Evolutionary conservation across 345 rosid species (phyloP), one percentile per base, ranked within the genome.

Genomic region (Lepidium aucheri): DNA sequence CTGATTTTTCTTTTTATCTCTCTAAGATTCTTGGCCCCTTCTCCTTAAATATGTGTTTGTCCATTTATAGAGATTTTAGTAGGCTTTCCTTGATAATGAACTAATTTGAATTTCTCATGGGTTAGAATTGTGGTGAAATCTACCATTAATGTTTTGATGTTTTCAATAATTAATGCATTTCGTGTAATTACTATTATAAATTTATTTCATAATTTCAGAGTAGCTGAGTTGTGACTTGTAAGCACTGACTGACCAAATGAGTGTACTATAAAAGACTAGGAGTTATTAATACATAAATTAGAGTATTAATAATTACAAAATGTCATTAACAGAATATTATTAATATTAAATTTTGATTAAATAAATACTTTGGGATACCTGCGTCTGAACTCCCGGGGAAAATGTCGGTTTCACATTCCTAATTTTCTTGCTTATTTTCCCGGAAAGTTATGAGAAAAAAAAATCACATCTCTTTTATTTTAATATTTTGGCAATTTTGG

Each of bases 361-460:
- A 53, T 26, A 64, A 14, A 22, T 34, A 44, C 35, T 46, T 57
- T 15, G 56, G 64, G 64, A 66, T 54, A 36, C 55, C 5, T 3
- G 6, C 11, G 60, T 72, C 76, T 65, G 46, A 65, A 72, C 40
- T 41, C 67, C 53, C 42, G 67, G 67, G 65, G 9, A 58, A 65
- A 72, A 49, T 73, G 71, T 73, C 76, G 71, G 76, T 65, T 26
- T 59, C 71, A 50, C 34, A 16, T 59, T 58, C 45, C 52, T 72
- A 49, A 69, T 8, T 61, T 64, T 14, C 53, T 59, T 58, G 38
- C 52, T 72, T 49, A 69, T 8, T 61, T 64, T 14, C 53, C 60
- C 40, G 59, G 76, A 72, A 49, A 65, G 54, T 22, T 40, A 43
- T 9, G 62, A 68, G 26, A 3, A 18, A 22, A 33, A 32, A 15